A percentile compares a stretch with the other conserved stretches of the same genome.
phyloP scores from a whole-genome alignment of 2,329 filamentous ascomycete species.

The Sarocladium oryzae region DNA sequence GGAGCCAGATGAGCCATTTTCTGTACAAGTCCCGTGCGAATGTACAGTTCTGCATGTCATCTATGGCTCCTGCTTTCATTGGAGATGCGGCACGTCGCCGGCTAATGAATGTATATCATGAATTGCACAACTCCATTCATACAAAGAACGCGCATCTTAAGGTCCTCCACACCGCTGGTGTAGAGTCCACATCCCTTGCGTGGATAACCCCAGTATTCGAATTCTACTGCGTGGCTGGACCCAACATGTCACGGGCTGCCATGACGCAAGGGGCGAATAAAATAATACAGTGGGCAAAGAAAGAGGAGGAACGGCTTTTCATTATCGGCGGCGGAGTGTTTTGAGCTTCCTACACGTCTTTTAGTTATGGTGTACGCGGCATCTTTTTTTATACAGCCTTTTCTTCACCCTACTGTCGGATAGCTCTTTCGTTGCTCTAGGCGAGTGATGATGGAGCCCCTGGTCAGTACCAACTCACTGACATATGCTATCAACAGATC shows the following conservation, averaged over 20 bases:
- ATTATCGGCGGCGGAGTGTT: constrained; percentile 96
- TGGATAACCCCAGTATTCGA: constrained; percentile 93
- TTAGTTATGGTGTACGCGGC: no score
- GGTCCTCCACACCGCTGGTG: constrained; percentile 71
- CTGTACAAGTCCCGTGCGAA: constrained; percentile 92
- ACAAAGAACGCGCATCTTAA: constrained; percentile 78
- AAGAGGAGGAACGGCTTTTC: constrained; percentile 89
- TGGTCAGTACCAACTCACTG: no score
- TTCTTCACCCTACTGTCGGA: no score
- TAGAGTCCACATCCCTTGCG: constrained; percentile 72
- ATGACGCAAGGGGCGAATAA: constrained; percentile 83
- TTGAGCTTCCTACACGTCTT: no score
- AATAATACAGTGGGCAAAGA: constrained; percentile 84
- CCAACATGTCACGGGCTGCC: constrained; percentile 55
- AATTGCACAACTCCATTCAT: constrained; percentile 79
- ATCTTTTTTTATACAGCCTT: no score
- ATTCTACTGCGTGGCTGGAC: constrained; percentile 88
- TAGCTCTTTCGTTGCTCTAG: no score
- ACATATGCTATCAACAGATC: no score
- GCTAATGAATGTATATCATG: constrained; percentile 79
- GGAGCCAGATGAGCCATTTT: constrained; percentile 80
- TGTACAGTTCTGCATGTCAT: constrained; percentile 92
- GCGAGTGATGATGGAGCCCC: no score
- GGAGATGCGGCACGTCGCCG: constrained; percentile 54
- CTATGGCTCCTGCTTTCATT: constrained; percentile 63